Percentiles rank a stretch among this genome's conserved stretches.
phyloP scores from a whole-genome alignment of 2,329 filamentous ascomycete species.

The Phialophora macrospora region DNA sequence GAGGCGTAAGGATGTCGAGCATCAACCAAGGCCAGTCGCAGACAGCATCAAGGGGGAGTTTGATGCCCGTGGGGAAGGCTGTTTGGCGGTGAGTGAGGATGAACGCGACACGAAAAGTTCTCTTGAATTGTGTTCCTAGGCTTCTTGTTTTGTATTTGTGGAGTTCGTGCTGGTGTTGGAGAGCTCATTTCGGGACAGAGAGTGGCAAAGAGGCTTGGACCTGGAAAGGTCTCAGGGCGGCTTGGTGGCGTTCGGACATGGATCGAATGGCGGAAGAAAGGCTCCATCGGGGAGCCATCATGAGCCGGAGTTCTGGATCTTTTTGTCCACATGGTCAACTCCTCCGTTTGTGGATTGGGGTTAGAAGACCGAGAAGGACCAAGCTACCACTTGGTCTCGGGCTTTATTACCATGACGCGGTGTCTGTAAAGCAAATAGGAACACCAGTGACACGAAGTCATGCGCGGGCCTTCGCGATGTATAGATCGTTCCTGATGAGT shows the following conservation, averaged over 20 bases:
- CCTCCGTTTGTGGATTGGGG: neutral
- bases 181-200: neutral
- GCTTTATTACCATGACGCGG: neutral
- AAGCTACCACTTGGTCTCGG: neutral
- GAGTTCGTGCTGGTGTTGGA: neutral
- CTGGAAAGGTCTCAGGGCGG: neutral
- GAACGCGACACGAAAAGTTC: neutral
- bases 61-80: slow-evolving; percentile 37
- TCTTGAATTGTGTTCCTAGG: neutral
- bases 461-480: neutral
- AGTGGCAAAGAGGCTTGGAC: neutral
- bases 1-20: slow-evolving; percentile 26
- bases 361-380: neutral
- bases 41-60: slow-evolving; percentile 30
- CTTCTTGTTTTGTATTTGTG: neutral
- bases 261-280: neutral
- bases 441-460: neutral
- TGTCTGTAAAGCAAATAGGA: neutral
- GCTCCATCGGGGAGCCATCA: neutral
- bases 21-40: slow-evolving; percentile 16
- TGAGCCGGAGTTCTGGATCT: neutral
- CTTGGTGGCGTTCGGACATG: neutral
- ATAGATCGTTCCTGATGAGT: neutral
- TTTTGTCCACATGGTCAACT: neutral
- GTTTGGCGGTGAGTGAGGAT: slow-evolving; percentile 35